A percentile compares a stretch with the other conserved stretches of the same genome.
Evolutionary conservation across 768 basidiomycete species (phyloP).

Genomic region (Hydnum rufescens): DNA sequence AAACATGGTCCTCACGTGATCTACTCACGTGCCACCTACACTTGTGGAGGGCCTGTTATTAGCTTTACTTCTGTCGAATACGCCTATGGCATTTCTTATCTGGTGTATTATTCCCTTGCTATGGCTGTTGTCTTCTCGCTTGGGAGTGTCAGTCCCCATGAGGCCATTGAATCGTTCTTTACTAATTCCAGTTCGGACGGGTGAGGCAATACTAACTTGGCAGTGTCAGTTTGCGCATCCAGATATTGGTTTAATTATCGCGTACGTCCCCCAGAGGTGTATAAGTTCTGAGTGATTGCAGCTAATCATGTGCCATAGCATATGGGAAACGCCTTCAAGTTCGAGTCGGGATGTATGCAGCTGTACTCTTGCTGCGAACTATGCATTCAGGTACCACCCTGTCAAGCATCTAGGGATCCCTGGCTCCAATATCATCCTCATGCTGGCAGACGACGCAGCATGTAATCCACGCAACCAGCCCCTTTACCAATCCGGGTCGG

Average conservation of each 20-base stretch:
- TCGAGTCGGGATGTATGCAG: conserved; percentile 78
- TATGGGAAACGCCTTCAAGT: conserved; percentile 97
- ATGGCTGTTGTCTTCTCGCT: not conserved
- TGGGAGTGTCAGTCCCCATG: not conserved
- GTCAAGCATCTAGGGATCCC: conserved; percentile 96
- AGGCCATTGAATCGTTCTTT: conserved; percentile 3
- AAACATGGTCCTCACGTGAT: no score
- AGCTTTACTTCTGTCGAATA: no score
- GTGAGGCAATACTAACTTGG: conserved; percentile 82
- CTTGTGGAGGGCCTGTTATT: no score
- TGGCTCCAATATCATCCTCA: conserved; percentile 96
- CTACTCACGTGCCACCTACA: no score
- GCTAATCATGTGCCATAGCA: conserved; percentile 35
- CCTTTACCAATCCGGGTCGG: conserved; percentile 65
- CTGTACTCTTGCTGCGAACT: not conserved
- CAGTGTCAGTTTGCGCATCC: conserved; percentile 85
- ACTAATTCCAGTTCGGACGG: not conserved
- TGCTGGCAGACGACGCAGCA: conserved; percentile 92
- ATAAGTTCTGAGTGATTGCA: not conserved
- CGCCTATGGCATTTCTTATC: no score
- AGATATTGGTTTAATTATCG: conserved; percentile 98
- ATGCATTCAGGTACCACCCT: conserved; percentile 65
- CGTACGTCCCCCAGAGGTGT: conserved; percentile 27
- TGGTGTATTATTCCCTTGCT: no score
- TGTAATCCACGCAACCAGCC: conserved; percentile 87